Evolutionary conservation across 2,329 filamentous ascomycete species (phyloP).

Genomic region (Trematosphaeria pertusa): DNA sequence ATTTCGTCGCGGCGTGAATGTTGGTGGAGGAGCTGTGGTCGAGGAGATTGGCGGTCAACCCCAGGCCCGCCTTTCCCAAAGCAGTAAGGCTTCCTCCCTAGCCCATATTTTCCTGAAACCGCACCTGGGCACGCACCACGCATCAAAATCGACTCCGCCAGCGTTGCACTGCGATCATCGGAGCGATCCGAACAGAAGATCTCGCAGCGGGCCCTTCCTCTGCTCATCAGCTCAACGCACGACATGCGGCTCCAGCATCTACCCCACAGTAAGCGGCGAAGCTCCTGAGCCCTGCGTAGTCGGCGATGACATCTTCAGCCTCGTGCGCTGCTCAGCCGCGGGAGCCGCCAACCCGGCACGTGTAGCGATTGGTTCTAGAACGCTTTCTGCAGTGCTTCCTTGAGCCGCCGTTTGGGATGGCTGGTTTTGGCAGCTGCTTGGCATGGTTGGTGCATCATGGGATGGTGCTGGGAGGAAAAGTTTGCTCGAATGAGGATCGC

Average conservation of each 20-base stretch:
- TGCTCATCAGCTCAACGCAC: neutral
- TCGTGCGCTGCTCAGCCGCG: too few relatives aligned
- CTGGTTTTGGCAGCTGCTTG: too few relatives aligned
- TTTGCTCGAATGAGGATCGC: too few relatives aligned
- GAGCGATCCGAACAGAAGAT: neutral
- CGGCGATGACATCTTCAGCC: neutral
- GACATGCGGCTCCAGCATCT: neutral
- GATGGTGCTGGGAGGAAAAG: too few relatives aligned
- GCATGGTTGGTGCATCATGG: too few relatives aligned
- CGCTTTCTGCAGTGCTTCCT: too few relatives aligned
- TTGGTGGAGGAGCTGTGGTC: neutral
- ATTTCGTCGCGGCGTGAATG: too few relatives aligned
- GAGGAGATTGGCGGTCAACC: neutral
- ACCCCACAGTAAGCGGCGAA: slow-evolving; percentile 4
- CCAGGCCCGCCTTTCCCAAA: neutral
- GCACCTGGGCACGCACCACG: neutral
- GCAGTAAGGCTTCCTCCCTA: neutral
- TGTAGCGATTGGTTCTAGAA: too few relatives aligned
- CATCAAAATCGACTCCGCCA: neutral
- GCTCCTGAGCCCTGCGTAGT: neutral
- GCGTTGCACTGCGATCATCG: neutral
- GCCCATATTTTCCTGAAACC: neutral
- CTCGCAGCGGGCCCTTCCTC: too few relatives aligned
- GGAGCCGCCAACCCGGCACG: too few relatives aligned
- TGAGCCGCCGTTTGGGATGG: too few relatives aligned